These are phyloP conservation scores for Melanogaster broomeanus DNA, from an alignment of 768 basidiomycete genomes.

Conservation along the genomic window DNA sequence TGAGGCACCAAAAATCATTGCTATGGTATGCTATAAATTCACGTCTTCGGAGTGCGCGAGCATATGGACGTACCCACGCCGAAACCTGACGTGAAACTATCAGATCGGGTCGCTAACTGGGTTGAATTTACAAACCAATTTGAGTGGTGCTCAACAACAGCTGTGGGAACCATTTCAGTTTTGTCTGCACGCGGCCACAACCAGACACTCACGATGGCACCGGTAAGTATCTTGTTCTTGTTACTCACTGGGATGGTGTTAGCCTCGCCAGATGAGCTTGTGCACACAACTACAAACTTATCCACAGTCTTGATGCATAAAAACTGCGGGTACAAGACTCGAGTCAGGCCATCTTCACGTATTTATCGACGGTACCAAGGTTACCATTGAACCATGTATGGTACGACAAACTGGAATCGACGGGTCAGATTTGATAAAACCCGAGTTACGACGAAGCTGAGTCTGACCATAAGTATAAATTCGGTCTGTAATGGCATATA, in stretches of 20 bases:
- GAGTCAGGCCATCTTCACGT: neutral
- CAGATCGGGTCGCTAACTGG: neutral
- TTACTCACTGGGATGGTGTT: neutral
- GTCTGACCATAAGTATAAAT: neutral
- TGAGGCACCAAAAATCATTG: neutral
- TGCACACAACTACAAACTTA: neutral
- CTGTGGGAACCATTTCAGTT: neutral
- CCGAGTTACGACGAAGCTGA: neutral
- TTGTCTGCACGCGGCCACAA: no score
- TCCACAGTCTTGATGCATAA: conserved; percentile 3
- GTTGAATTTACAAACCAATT: neutral
- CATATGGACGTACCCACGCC: neutral
- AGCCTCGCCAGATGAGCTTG: neutral
- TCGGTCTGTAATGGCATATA: neutral
- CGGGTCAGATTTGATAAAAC: neutral
- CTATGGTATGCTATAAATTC: neutral
- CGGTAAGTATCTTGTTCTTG: conserved; percentile 1
- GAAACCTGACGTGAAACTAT: neutral
- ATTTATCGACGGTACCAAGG: neutral
- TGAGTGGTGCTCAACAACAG: neutral
- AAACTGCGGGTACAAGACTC: neutral
- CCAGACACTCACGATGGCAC: neutral
- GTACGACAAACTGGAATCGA: neutral
- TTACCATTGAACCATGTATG: conserved; percentile 4
- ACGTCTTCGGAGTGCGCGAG: neutral